Evolutionary conservation across 805 yeast genomes (phyloP).

Genomic region (Alloascoidea africana): DNA sequence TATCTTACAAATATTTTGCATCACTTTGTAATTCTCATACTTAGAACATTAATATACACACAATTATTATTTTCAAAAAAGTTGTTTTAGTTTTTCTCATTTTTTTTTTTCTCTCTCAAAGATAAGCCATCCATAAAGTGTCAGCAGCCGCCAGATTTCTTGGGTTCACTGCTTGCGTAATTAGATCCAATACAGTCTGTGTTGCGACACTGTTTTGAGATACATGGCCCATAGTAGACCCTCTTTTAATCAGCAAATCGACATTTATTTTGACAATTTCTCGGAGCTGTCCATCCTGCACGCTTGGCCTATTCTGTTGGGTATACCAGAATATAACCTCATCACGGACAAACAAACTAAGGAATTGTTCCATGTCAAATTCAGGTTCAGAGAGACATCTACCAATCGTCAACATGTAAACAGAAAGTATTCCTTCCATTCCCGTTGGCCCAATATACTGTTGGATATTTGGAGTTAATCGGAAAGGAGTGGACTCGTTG

Average conservation of each 20-base stretch:
- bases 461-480: conserved; percentile 93
- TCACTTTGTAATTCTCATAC: no score
- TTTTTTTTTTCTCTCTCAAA: conserved; percentile 28
- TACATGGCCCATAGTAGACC: conserved; percentile 58
- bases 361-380: conserved; percentile 77
- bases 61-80: no score
- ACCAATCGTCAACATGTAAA: conserved; percentile 72
- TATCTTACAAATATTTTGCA: no score
- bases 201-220: conserved; percentile 53
- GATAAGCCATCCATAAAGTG: conserved; percentile 90
- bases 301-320: conserved; percentile 64
- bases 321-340: conserved; percentile 92
- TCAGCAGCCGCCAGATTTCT: conserved; percentile 86
- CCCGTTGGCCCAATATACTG: conserved; percentile 88
- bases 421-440: conserved; percentile 81
- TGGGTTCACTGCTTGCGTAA: conserved; percentile 91
- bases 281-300: conserved; percentile 69
- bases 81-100: no score
- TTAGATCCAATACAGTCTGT: conserved; percentile 78
- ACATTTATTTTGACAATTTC: conserved; percentile 84
- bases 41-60: no score
- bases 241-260: conserved; percentile 68
- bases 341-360: conserved; percentile 91
- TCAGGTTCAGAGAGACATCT: conserved; percentile 84
- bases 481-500: conserved; percentile 88